Evolutionary conservation across 2,329 filamentous ascomycete genomes (phyloP).

Genomic region (Colletotrichum lindemuthianum): DNA sequence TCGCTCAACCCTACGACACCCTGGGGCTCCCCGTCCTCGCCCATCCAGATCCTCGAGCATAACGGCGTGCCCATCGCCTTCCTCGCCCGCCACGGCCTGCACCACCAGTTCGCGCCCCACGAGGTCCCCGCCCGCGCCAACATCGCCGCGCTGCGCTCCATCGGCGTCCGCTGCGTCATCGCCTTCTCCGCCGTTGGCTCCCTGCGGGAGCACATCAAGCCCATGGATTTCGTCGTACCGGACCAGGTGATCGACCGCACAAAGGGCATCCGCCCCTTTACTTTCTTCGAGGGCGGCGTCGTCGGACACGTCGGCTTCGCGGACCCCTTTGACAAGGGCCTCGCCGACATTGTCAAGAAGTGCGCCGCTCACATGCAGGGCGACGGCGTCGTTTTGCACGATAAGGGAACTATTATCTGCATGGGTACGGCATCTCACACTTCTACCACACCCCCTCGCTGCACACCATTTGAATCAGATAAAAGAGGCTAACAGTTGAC

Average conservation of each 20-base stretch:
- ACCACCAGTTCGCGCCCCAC: conserved; percentile 92
- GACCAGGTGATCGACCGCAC: conserved; percentile 98
- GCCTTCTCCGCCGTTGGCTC: conserved; percentile 96
- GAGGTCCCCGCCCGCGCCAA: conserved; percentile 96
- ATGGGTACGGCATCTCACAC: conserved; percentile 71
- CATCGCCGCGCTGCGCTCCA: conserved; percentile 92
- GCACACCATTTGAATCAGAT: too few relatives aligned
- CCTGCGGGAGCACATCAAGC: conserved; percentile 90
- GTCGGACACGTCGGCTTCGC: conserved; percentile 96
- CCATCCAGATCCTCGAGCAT: conserved; percentile 90
- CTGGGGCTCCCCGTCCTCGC: conserved; percentile 82
- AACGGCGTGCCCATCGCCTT: conserved; percentile 86
- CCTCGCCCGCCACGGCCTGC: conserved; percentile 87
- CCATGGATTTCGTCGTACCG: conserved; percentile 95
- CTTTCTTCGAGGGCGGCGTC: conserved; percentile 92
- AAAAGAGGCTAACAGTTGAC: too few relatives aligned
- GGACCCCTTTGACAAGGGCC: conserved; percentile 86
- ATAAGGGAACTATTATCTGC: conserved; percentile 85
- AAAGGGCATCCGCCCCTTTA: conserved; percentile 93
- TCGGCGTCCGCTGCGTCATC: conserved; percentile 91
- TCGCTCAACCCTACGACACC: conserved; percentile 81
- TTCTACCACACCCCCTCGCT: too few relatives aligned
- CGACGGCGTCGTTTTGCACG: conserved; percentile 86
- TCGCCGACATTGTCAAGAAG: conserved; percentile 79
- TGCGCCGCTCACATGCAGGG: conserved; percentile 82